Evolutionary conservation across 495 filamentous ascomycete genomes (phyloP), one percentile per base, ranked within the genome.

Genomic region (Talaromyces thailandensis): DNA sequence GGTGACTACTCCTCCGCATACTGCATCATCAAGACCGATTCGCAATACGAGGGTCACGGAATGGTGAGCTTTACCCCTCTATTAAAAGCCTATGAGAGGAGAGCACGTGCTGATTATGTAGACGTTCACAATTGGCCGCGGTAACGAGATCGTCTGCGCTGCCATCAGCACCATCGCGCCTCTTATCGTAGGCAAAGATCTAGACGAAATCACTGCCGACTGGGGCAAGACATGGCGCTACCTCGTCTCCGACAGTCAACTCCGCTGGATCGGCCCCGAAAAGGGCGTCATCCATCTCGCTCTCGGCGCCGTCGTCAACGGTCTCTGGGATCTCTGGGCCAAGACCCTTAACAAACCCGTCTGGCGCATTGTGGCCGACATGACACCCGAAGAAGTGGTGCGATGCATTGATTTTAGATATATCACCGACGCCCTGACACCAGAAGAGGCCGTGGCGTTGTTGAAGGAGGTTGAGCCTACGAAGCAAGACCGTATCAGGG

Each of bases 121-220:
- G 90, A 96, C 92, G 66, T 97, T 97, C 81, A 97, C 93, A 37
- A 96, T 96, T 67, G 93, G 93, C 71, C 90, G 93, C 64, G 93
- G 93, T 65, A 97, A 96, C 76, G 92, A 96, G 74, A 87, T 96
- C 64, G 92, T 97, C 73, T 94, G 91, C 79, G 72, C 83, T 35
- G 92, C 92, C 61, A 96, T 97, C 71, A 75, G 82, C 65, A 81
- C 89, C 69, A 78, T 96, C 11, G 86, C 88, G 35, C 81, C 85
- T 32, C 89, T 92, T 58, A 79, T 96, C 62, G 76, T 83, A 28
- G 84, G 84, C 67, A 86, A 86, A 62, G 87, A 88, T 18, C 86
- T 96, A 61, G 84, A 85, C 45, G 85, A 84, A 53, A 81, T 96
- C 28, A 89, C 90, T 35, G 72, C 82, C 16, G 82, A 96, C 80